A percentile compares a stretch with the other conserved stretches of the same genome.
These are phyloP conservation scores for Amauroascus niger DNA, from an alignment of 2,329 filamentous ascomycete species.

Conservation along the genomic window DNA sequence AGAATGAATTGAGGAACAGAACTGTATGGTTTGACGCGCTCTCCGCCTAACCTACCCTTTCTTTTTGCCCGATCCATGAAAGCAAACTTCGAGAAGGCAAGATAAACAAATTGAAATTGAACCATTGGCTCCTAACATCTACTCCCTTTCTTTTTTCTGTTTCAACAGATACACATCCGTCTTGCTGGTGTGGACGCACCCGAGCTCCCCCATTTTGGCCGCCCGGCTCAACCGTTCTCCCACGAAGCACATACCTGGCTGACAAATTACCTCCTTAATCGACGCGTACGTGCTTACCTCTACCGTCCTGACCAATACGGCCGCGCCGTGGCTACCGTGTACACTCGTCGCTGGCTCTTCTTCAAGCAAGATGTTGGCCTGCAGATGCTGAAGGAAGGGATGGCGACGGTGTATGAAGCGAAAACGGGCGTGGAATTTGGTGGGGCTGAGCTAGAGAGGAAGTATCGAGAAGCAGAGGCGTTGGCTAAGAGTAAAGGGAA, in stretches of 20 bases:
- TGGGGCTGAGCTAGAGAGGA: slow-evolving; percentile 46
- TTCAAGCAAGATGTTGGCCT: slow-evolving; percentile 72
- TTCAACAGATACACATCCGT: slow-evolving; percentile 62
- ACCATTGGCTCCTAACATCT: not conserved
- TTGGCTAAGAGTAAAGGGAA: slow-evolving; percentile 53
- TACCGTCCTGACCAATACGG: slow-evolving; percentile 87
- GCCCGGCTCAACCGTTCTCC: slow-evolving; percentile 72
- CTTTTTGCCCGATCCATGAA: too few species aligned
- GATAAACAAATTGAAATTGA: too few species aligned
- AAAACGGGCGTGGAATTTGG: slow-evolving; percentile 87
- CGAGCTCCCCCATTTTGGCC: slow-evolving; percentile 85
- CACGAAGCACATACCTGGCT: slow-evolving; percentile 76
- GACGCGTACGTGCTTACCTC: slow-evolving; percentile 69
- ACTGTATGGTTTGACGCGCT: slow-evolving; percentile 65
- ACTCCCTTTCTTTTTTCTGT: not conserved
- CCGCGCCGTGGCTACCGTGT: slow-evolving; percentile 77
- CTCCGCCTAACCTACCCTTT: not conserved
- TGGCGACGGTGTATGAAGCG: slow-evolving; percentile 89
- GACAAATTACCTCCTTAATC: slow-evolving; percentile 58
- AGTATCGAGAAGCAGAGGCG: slow-evolving; percentile 40
- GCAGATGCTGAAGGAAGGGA: slow-evolving; percentile 75
- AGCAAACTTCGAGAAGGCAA: too few species aligned
- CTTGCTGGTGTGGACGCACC: slow-evolving; percentile 90
- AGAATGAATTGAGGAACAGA: slow-evolving; percentile 59
- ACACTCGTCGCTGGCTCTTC: slow-evolving; percentile 48